Percentiles rank a stretch among this genome's conserved stretches.
Conservation (phyloP, 306 rosid genomes). For the Sicyos edulis region DNA sequence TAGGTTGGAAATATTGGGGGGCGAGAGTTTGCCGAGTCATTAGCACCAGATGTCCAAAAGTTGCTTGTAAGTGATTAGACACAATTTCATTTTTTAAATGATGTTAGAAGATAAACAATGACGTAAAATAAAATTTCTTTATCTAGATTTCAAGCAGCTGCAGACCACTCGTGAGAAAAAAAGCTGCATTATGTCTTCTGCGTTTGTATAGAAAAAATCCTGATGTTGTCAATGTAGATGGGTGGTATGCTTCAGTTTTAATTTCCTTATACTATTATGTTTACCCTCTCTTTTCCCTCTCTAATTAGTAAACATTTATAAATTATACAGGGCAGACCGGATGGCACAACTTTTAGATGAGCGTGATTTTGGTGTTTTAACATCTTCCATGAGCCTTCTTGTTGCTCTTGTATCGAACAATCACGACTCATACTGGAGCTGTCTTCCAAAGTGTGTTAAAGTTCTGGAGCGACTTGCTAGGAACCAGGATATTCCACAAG, state of each 20-base stretch:
- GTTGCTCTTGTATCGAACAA: slow-evolving; percentile 88
- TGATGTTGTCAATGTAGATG: slow-evolving; percentile 96
- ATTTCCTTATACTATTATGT: slow-evolving; percentile 25
- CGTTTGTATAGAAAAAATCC: slow-evolving; percentile 98
- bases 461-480: slow-evolving; percentile 90
- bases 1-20: slow-evolving; percentile 99
- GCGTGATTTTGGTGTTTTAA: slow-evolving; percentile 95
- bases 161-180: slow-evolving; percentile 97
- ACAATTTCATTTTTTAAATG: slow-evolving; percentile 12
- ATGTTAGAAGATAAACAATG: slow-evolving; percentile 23
- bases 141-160: slow-evolving; percentile 92
- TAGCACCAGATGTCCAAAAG: slow-evolving; percentile 97
- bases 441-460: slow-evolving; percentile 96
- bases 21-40: slow-evolving; percentile 95
- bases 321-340: slow-evolving; percentile 80
- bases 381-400: slow-evolving; percentile 97
- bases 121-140: slow-evolving; percentile 29
- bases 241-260: slow-evolving; percentile 62
- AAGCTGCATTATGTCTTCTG: slow-evolving; percentile 91
- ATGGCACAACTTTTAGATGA: slow-evolving; percentile 99
- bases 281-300: slow-evolving; percentile 17
- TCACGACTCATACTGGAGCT: slow-evolving; percentile 92
- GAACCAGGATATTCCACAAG: slow-evolving; percentile 96
- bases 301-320: slow-evolving; percentile 22
- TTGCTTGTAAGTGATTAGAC: slow-evolving; percentile 60